These are phyloP conservation scores for Orbilia javanica DNA, from an alignment of 2,329 filamentous ascomycete genomes.

Conservation along the genomic window DNA sequence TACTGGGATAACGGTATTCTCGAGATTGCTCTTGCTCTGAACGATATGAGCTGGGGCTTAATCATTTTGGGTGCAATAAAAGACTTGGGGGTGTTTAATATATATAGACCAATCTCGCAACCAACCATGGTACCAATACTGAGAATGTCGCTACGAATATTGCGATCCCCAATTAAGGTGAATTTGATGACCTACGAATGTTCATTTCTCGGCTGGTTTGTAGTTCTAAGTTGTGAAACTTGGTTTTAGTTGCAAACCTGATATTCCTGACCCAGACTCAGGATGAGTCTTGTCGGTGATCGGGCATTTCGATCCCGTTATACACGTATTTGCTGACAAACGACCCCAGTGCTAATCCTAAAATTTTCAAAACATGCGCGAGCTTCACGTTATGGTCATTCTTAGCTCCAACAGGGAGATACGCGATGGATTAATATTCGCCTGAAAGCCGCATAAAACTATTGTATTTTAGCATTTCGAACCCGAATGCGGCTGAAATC, in stretches of 20 bases:
- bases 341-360: neutral
- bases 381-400: conserved; percentile 38
- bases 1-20: neutral
- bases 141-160: neutral
- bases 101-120: neutral
- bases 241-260: neutral
- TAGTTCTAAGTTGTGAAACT: neutral
- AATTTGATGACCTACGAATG: neutral
- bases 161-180: neutral
- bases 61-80: neutral
- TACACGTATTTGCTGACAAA: conserved; percentile 17
- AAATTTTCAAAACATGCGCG: neutral
- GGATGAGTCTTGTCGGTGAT: conserved; percentile 33
- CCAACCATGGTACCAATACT: too few relatives aligned
- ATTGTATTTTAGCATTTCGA: too few relatives aligned
- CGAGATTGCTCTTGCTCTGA: conserved; percentile 1
- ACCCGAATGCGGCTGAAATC: neutral
- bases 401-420: conserved; percentile 41
- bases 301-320: conserved; percentile 15
- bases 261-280: too few relatives aligned
- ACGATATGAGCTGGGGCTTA: conserved; percentile 7
- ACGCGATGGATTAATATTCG: too few relatives aligned
- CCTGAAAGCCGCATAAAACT: too few relatives aligned
- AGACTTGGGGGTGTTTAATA: neutral
- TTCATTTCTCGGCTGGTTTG: conserved; percentile 25